Percentiles rank a stretch among this genome's conserved stretches.
phyloP scores from a whole-genome alignment of 306 rosid genomes.

The Castanopsis chinensis region DNA sequence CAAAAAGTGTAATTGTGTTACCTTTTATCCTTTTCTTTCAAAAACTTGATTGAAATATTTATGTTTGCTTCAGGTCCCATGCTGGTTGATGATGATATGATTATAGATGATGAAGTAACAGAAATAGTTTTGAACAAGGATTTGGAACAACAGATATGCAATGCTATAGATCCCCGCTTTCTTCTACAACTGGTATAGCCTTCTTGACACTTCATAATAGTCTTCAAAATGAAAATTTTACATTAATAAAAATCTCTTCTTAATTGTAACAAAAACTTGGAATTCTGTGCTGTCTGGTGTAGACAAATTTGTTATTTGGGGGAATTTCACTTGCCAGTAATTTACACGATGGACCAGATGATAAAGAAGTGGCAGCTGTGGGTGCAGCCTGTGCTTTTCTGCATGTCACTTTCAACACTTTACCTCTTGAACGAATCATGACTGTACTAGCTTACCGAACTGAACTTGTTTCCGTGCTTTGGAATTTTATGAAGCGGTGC shows the following conservation, averaged over 20 bases:
- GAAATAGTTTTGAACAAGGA: slow-evolving; percentile 57
- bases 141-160: slow-evolving; percentile 75
- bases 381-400: slow-evolving; percentile 91
- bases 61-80: slow-evolving; percentile 49
- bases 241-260: slow-evolving; percentile 9
- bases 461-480: slow-evolving; percentile 87
- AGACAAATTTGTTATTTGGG: slow-evolving; percentile 81
- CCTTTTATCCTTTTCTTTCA: slow-evolving; percentile 15
- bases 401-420: slow-evolving; percentile 72
- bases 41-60: neutral
- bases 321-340: slow-evolving; percentile 54
- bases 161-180: slow-evolving; percentile 74
- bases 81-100: slow-evolving; percentile 66
- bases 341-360: slow-evolving; percentile 51
- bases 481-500: slow-evolving; percentile 92
- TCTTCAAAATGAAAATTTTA: neutral
- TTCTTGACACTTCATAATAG: slow-evolving; percentile 18
- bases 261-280: slow-evolving; percentile 13
- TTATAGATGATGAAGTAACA: slow-evolving; percentile 52
- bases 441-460: slow-evolving; percentile 94
- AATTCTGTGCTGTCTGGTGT: slow-evolving; percentile 31
- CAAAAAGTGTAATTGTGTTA: slow-evolving; percentile 15
- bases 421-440: slow-evolving; percentile 87
- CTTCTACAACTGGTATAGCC: slow-evolving; percentile 78
- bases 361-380: slow-evolving; percentile 79